Percentiles rank a stretch among this genome's conserved stretches.
Conservation (phyloP, 148 eudicot species). For the Mesembryanthemum crystallinum region DNA sequence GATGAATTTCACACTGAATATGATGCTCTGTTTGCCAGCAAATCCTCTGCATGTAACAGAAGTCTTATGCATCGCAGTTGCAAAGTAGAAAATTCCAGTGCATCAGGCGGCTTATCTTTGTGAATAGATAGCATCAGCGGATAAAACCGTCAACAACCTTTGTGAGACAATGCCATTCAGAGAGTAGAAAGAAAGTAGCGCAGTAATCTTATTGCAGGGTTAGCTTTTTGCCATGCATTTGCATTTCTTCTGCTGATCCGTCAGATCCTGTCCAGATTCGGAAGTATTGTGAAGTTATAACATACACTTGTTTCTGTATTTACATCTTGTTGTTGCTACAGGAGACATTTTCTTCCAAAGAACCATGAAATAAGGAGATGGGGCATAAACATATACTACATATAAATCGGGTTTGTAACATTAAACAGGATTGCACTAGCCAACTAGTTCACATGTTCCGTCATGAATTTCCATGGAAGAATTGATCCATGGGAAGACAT, state of each 20-base stretch:
- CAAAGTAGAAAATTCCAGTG: neutral
- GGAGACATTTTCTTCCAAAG: too few species aligned
- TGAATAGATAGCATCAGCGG: slow-evolving; percentile 9
- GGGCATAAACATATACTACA: too few species aligned
- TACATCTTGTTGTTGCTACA: too few species aligned
- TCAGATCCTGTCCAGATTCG: slow-evolving; percentile 60
- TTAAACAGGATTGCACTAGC: neutral
- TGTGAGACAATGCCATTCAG: slow-evolving; percentile 5
- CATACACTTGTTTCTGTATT: neutral
- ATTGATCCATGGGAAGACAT: neutral
- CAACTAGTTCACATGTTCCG: neutral
- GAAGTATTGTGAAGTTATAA: neutral
- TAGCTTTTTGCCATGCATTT: slow-evolving; percentile 48
- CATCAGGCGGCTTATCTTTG: slow-evolving; percentile 11
- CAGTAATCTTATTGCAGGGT: slow-evolving; percentile 5
- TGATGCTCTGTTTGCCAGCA: slow-evolving; percentile 13
- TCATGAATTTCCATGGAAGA: neutral
- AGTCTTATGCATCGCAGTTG: neutral
- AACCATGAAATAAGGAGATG: neutral
- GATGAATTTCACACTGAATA: slow-evolving; percentile 14
- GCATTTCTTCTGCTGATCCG: slow-evolving; percentile 82
- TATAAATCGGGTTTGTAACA: neutral
- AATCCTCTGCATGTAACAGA: neutral
- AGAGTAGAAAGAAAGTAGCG: slow-evolving; percentile 10
- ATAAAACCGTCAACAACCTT: slow-evolving; percentile 11